These are phyloP conservation scores for Mycena indigotica DNA, from an alignment of 768 basidiomycete genomes.

Conservation along the genomic window DNA sequence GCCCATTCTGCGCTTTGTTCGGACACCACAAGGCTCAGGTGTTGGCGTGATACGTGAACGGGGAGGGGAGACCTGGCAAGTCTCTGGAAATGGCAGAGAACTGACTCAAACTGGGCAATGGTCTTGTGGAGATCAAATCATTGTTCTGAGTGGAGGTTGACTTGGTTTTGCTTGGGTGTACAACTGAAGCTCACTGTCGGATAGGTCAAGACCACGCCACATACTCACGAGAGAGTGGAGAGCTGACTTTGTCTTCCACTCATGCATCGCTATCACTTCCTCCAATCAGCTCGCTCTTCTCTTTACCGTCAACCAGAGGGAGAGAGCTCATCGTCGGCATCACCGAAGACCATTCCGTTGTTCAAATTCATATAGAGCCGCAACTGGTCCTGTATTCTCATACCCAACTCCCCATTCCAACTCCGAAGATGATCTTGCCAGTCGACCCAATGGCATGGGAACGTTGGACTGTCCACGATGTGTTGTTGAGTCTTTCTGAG, in stretches of 20 bases:
- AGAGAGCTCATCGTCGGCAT: conserved; percentile 68
- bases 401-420: conserved; percentile 54
- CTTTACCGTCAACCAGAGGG: conserved; percentile 55
- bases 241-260: conserved; percentile 56
- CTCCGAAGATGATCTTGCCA: conserved; percentile 62
- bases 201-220: conserved; percentile 55
- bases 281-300: conserved; percentile 60
- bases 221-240: conserved; percentile 50
- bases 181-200: background rate
- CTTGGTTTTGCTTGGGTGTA: conserved; percentile 1
- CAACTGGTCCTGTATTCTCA: conserved; percentile 50
- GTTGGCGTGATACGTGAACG: conserved; percentile 64
- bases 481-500: conserved; percentile 75
- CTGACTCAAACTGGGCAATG: conserved; percentile 55
- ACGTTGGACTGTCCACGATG: conserved; percentile 61
- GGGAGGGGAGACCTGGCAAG: conserved; percentile 68
- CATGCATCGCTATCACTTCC: conserved; percentile 48
- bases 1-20: conserved; percentile 61
- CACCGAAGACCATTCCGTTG: conserved; percentile 59
- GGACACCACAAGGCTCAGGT: conserved; percentile 79
- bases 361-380: conserved; percentile 54
- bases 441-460: conserved; percentile 92
- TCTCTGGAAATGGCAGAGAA: conserved; percentile 48
- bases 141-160: conserved; percentile 70
- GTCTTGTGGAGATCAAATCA: conserved; percentile 62